A percentile compares a stretch with the other conserved stretches of the same genome.
Evolutionary conservation across 768 basidiomycete species (phyloP).

Genomic region (Rubroboletus pulcherrimus): DNA sequence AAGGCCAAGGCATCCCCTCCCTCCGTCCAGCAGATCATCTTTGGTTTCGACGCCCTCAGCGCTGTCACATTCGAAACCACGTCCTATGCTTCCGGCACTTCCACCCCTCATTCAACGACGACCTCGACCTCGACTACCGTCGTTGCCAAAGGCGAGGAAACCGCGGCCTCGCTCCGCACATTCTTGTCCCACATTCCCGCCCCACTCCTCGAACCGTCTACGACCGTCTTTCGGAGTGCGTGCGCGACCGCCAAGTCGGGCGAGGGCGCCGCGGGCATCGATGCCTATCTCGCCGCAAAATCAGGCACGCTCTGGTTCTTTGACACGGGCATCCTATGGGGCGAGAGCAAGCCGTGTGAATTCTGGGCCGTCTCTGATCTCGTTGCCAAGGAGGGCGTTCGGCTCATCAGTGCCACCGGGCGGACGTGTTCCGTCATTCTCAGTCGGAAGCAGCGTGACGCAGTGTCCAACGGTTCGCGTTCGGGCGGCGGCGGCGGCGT

Average conservation of each 20-base stretch:
- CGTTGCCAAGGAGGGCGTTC: constrained; percentile 47
- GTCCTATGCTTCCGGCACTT: constrained; percentile 27
- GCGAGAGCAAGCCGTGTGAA: constrained; percentile 72
- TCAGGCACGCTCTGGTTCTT: constrained; percentile 71
- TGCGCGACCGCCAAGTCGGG: constrained; percentile 35
- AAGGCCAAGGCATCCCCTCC: constrained; percentile 37
- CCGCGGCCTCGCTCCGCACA: constrained; percentile 44
- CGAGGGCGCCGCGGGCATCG: constrained; percentile 54
- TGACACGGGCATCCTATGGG: constrained; percentile 64
- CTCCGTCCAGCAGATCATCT: constrained; percentile 56
- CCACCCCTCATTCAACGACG: constrained; percentile 18
- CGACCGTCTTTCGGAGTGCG: constrained; percentile 54
- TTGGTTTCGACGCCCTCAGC: constrained; percentile 62
- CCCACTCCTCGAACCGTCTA: constrained; percentile 46
- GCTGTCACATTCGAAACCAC: constrained; percentile 45
- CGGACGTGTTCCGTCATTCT: constrained; percentile 63
- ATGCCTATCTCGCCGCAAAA: constrained; percentile 72
- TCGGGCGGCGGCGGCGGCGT: neutral
- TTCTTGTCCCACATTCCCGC: constrained; percentile 50
- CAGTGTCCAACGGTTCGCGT: too few relatives aligned
- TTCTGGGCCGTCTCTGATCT: constrained; percentile 68
- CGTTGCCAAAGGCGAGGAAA: constrained; percentile 50
- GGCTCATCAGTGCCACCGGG: constrained; percentile 60
- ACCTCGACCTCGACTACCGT: constrained; percentile 29
- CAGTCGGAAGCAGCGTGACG: constrained; percentile 34